A percentile compares a stretch with the other conserved stretches of the same genome.
Evolutionary conservation across 371 early-diverging fungal genomes (phyloP).

Genomic region (Vairimorpha apis): DNA sequence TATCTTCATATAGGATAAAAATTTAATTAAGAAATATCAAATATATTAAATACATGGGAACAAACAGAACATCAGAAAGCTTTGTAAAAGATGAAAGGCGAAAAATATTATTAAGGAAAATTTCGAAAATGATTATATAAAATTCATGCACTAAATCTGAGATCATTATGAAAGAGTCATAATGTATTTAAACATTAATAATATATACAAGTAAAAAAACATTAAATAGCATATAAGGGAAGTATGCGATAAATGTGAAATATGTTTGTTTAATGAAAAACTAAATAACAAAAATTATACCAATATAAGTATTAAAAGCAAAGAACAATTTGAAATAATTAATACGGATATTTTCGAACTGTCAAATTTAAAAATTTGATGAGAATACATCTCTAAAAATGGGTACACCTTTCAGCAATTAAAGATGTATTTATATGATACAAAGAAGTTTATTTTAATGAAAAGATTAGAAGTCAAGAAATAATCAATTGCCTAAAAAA

Average conservation of each 20-base stretch:
- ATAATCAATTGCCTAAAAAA: neutral
- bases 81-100: neutral
- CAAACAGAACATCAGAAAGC: neutral
- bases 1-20: neutral
- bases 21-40: neutral
- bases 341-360: conserved; percentile 1
- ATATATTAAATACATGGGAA: neutral
- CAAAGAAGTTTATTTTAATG: conserved; percentile 3
- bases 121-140: neutral
- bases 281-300: neutral
- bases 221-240: neutral
- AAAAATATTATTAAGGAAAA: neutral
- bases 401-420: neutral
- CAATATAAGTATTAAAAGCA: neutral
- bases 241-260: neutral
- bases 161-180: neutral
- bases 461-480: neutral
- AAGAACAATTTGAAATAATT: neutral
- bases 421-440: conserved; percentile 8
- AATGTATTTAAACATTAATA: neutral
- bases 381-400: neutral
- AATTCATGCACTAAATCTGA: neutral
- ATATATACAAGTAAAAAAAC: neutral
- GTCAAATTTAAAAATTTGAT: neutral
- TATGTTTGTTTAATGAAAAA: neutral